Evolutionary conservation across 2,329 filamentous ascomycete genomes (phyloP).

Genomic region (Diaporthe aspalathi): DNA sequence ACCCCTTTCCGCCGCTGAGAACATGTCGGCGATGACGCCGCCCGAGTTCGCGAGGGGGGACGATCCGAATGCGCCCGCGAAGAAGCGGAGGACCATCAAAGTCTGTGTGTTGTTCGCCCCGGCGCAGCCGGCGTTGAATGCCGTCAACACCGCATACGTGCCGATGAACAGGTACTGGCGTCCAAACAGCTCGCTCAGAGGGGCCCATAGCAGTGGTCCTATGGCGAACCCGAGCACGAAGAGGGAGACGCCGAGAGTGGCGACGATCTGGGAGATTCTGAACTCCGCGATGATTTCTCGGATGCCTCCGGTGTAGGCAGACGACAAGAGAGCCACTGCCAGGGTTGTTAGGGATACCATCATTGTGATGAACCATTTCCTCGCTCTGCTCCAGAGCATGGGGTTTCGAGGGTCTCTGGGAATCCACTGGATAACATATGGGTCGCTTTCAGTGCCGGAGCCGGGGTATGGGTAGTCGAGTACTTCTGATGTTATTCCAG

Average conservation of each 20-base stretch:
- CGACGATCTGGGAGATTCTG: constrained; percentile 57
- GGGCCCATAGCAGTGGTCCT: constrained; percentile 74
- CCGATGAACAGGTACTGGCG: constrained; percentile 69
- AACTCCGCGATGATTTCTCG: constrained; percentile 64
- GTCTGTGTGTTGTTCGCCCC: constrained; percentile 68
- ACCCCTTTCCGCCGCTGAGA: constrained; percentile 64
- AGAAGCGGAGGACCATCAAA: constrained; percentile 76
- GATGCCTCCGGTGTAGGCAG: constrained; percentile 69
- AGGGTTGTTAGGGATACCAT: constrained; percentile 33
- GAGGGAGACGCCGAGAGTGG: constrained; percentile 69
- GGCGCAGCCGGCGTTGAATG: constrained; percentile 71
- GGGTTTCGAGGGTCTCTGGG: constrained; percentile 65
- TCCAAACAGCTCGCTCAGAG: constrained; percentile 70
- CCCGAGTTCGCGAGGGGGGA: constrained; percentile 72
- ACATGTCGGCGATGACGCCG: constrained; percentile 74
- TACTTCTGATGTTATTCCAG: constrained; percentile 54
- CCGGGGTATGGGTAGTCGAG: constrained; percentile 49
- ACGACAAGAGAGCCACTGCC: constrained; percentile 72
- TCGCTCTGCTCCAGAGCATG: constrained; percentile 52
- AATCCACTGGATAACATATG: constrained; percentile 65
- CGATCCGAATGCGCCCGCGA: constrained; percentile 72
- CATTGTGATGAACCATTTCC: constrained; percentile 37
- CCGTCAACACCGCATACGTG: constrained; percentile 68
- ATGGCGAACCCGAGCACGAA: constrained; percentile 73
- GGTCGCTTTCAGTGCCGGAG: constrained; percentile 64